These are phyloP conservation scores for Colletotrichum sp. DNA, from an alignment of 2,329 filamentous ascomycete species.

Conservation along the genomic window DNA sequence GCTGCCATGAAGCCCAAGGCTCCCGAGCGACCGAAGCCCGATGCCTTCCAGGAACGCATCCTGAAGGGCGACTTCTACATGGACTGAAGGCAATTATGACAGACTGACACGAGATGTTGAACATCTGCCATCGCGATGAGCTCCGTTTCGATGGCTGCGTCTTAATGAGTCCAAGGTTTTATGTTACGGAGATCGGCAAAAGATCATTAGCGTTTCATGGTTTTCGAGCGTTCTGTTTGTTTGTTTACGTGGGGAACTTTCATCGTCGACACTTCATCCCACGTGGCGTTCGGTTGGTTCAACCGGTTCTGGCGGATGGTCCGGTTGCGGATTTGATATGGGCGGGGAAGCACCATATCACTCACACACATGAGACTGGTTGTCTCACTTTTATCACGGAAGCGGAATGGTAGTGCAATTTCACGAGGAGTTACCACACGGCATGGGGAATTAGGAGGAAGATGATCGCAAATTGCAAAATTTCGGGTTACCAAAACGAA, in stretches of 20 bases:
- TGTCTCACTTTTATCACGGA: conserved; percentile 14
- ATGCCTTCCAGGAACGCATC: conserved; percentile 96
- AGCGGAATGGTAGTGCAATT: conserved; percentile 13
- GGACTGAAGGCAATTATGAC: conserved; percentile 65
- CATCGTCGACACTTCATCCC: background rate
- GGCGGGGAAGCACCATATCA: background rate
- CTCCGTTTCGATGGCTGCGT: background rate
- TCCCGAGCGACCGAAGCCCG: conserved; percentile 71
- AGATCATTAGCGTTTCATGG: conserved; percentile 9
- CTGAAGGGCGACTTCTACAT: conserved; percentile 98
- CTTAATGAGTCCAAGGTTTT: background rate
- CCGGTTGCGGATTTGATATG: conserved; percentile 3
- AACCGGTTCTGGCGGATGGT: background rate
- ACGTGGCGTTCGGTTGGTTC: conserved; percentile 12
- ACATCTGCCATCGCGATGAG: background rate
- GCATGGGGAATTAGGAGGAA: background rate
- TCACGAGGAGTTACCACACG: conserved; percentile 4
- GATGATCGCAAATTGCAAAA: conserved; percentile 13
- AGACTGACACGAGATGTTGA: background rate
- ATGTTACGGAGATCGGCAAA: background rate
- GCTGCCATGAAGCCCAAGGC: conserved; percentile 50
- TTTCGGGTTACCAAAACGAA: background rate
- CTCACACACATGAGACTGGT: conserved; percentile 6
- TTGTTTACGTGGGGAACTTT: background rate
- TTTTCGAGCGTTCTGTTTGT: background rate